These are phyloP conservation scores for Nicotiana sylvestris DNA, from an alignment of 257 asterid species.

Conservation along the genomic window DNA sequence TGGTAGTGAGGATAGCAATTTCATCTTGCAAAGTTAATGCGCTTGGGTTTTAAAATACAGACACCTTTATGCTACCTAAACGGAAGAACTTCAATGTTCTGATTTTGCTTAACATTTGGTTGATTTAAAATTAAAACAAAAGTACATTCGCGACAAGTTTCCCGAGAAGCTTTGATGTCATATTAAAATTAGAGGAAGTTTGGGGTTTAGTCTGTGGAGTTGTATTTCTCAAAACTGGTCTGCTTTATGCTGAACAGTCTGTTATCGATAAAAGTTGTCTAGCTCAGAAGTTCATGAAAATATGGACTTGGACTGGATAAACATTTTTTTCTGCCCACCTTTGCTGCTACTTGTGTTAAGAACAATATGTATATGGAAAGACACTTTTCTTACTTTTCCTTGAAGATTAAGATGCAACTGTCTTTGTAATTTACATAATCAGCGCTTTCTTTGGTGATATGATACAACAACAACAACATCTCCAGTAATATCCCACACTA, in stretches of 20 bases:
- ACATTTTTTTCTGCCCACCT: background rate
- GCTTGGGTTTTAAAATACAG: background rate
- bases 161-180: background rate
- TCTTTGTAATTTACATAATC: background rate
- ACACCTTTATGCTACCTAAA: background rate
- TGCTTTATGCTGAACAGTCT: background rate
- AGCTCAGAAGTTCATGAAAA: background rate
- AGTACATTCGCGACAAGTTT: background rate
- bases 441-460: background rate
- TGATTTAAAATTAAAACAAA: background rate
- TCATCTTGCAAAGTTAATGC: background rate
- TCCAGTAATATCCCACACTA: too few relatives aligned
- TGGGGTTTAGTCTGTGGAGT: background rate
- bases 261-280: background rate
- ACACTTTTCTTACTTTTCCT: background rate
- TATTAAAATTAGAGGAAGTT: background rate
- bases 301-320: background rate
- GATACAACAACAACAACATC: background rate
- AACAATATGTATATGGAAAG: background rate
- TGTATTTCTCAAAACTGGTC: slow-evolving; percentile 1
- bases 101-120: background rate
- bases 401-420: background rate
- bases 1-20: background rate
- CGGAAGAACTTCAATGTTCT: background rate
- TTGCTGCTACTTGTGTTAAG: background rate